Percentiles rank a stretch among this genome's conserved stretches.
Conservation (phyloP, 768 basidiomycete genomes). For the Lentinula detonsa region DNA sequence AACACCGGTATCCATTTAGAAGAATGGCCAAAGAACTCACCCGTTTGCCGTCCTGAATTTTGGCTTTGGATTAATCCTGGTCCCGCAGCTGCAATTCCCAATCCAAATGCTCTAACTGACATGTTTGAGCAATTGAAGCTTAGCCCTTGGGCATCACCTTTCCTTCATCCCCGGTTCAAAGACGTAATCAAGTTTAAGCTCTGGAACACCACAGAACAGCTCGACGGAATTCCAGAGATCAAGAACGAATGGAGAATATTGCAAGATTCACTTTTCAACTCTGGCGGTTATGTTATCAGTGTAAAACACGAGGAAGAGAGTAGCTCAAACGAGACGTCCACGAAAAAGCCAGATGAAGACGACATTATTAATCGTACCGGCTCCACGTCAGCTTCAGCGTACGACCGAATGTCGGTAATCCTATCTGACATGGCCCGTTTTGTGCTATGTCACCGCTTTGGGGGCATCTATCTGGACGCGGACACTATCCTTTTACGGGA, state of each 20-base stretch:
- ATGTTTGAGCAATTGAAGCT: slow-evolving; percentile 76
- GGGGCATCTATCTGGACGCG: slow-evolving; percentile 92
- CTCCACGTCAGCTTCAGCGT: slow-evolving; percentile 80
- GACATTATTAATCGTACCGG: slow-evolving; percentile 72
- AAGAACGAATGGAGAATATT: slow-evolving; percentile 82
- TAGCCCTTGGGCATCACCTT: slow-evolving; percentile 90
- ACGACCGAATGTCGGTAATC: slow-evolving; percentile 88
- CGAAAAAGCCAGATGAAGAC: slow-evolving; percentile 40
- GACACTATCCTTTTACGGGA: slow-evolving; percentile 89
- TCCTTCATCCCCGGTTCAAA: slow-evolving; percentile 84
- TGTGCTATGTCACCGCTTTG: slow-evolving; percentile 87
- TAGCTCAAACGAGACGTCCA: slow-evolving; percentile 35
- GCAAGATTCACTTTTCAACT: slow-evolving; percentile 77
- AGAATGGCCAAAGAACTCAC: slow-evolving; percentile 31
- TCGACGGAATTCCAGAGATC: slow-evolving; percentile 82
- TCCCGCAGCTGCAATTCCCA: slow-evolving; percentile 78
- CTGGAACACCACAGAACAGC: slow-evolving; percentile 96
- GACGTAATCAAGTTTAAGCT: slow-evolving; percentile 87
- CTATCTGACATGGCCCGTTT: slow-evolving; percentile 97
- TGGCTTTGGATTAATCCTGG: slow-evolving; percentile 98
- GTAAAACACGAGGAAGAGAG: slow-evolving; percentile 33
- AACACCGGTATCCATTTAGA: slow-evolving; percentile 73
- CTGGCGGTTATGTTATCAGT: slow-evolving; percentile 71
- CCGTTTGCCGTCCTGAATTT: slow-evolving; percentile 80
- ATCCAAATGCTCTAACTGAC: slow-evolving; percentile 68